Evolutionary conservation across 352 stramenopile genomes (phyloP), one percentile per base, ranked within the genome.

Genomic region (Globisporangium apiculatum): DNA sequence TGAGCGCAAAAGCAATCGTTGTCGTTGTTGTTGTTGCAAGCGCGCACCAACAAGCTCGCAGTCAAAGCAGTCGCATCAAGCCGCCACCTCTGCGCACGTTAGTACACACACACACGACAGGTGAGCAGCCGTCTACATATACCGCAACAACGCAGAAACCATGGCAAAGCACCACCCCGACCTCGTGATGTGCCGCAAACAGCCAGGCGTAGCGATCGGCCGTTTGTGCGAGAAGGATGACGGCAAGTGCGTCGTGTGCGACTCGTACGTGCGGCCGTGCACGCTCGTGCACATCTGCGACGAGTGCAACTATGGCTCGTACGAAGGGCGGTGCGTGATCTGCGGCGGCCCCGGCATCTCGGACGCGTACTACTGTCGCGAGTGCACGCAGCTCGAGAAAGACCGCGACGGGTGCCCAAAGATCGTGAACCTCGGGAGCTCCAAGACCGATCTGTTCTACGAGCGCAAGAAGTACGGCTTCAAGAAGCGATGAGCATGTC

Each of bases 161-260:
- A 99, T 99, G 97, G 97, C 97, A 52, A 99, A 99, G 81, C 97
- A 99, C 82, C 97, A 99, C 83, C 96, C 97, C 36, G 98, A 99
- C 77, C 83, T 99, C 49, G 93, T 99, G 56, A 99, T 99, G 95
- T 99, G 98, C 83, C 90, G 98, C 62, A 99, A 99, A 88, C 96
- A 99, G 72, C 96, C 98, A 42, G 98, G 98, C 62, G 95, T 99
- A 65, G 93, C 92, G 8, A 98, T 98, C 73, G 94, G 91, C 37
- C 87, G 97, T 11, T 79, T 99, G 8, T 99, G 98, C 64, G 97
- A 99, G 75, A 99, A 99, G 79, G 94, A 98, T 73, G 97, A 99
- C 72, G 97, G 97, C 57, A 99, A 98, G 77, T 99, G 97, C 65
- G 96, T 99, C 35, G 97, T 99, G 66, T 99, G 97, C 74, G 97